A percentile compares a stretch with the other conserved stretches of the same genome.
Conservation (phyloP, 169 alveolate species). For the Sarcocystis neurona region DNA sequence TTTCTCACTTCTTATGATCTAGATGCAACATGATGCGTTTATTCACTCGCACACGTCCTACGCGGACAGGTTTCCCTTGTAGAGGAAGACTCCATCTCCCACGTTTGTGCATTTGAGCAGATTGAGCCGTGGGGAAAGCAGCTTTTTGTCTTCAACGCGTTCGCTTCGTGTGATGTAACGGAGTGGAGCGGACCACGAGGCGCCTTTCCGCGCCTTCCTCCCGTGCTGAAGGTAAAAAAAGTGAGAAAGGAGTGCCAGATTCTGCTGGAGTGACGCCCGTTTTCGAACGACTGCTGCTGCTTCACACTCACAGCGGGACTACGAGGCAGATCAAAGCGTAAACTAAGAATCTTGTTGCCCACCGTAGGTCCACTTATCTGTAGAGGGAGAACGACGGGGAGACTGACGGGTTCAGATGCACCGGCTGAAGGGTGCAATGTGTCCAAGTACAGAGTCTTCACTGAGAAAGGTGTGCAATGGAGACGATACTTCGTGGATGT, state of each 20-base stretch:
- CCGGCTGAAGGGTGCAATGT: too few relatives aligned
- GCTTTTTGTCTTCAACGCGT: constrained; percentile 60
- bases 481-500: too few relatives aligned
- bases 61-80: not conserved
- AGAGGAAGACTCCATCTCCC: not conserved
- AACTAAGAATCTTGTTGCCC: too few relatives aligned
- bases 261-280: not conserved
- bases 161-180: not conserved
- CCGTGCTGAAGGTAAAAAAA: not conserved
- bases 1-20: not conserved
- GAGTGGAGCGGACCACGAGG: constrained; percentile 20
- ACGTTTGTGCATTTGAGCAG: constrained; percentile 9
- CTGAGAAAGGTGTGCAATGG: too few relatives aligned
- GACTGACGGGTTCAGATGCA: too few relatives aligned
- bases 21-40: not conserved
- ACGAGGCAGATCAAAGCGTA: too few relatives aligned
- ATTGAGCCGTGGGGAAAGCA: constrained; percentile 65
- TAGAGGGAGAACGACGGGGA: too few relatives aligned
- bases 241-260: not conserved
- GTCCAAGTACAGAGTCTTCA: too few relatives aligned
- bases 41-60: not conserved
- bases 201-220: constrained; percentile 47
- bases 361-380: too few relatives aligned
- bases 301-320: not conserved
- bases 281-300: not conserved